These are phyloP conservation scores for Beta macrorhiza DNA, from an alignment of 179 eudicot genomes.

Conservation along the genomic window DNA sequence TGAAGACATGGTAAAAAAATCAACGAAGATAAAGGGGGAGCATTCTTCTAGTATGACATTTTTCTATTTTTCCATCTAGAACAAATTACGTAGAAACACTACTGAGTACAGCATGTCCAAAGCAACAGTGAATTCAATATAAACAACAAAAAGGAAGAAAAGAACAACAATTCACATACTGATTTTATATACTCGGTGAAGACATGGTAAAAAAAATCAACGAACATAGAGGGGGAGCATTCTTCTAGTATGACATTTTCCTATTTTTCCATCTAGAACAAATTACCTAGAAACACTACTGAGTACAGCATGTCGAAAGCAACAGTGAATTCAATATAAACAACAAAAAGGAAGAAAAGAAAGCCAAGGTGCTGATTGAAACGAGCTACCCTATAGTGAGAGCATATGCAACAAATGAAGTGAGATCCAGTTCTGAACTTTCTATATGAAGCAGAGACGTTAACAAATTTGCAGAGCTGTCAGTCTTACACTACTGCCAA, in stretches of 20 bases:
- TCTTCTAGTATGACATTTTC: neutral
- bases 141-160: neutral
- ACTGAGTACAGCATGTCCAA: neutral
- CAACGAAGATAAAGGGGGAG: too few relatives aligned
- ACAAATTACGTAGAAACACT: neutral
- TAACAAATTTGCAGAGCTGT: constrained; percentile 3
- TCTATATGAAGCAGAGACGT: neutral
- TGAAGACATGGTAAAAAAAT: too few relatives aligned
- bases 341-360: neutral
- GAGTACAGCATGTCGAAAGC: neutral
- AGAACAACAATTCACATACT: too few relatives aligned
- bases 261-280: neutral
- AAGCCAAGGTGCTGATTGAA: too few relatives aligned
- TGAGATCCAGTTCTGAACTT: neutral
- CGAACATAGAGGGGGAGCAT: too few relatives aligned
- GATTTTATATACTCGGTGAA: too few relatives aligned
- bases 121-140: neutral
- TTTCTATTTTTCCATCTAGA: neutral
- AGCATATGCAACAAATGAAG: neutral
- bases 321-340: neutral
- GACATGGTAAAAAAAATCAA: too few relatives aligned
- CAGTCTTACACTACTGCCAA: constrained; percentile 60
- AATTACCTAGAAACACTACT: neutral
- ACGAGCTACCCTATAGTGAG: neutral
- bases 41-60: neutral